Evolutionary conservation across 768 basidiomycete species (phyloP).

Genomic region (Boletus eberwhitei): DNA sequence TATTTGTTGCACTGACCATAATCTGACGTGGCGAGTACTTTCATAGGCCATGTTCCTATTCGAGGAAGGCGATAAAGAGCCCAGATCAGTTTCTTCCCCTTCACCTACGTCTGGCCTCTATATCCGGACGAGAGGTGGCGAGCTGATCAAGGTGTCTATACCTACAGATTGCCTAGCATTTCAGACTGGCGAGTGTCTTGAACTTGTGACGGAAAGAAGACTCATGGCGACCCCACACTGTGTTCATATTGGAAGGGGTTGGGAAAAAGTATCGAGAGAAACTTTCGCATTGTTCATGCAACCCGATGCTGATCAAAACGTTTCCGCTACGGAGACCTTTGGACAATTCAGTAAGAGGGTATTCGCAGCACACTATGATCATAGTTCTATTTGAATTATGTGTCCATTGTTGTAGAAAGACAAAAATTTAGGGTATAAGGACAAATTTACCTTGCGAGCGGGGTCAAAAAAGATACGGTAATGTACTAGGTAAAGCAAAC

Average conservation of each 20-base stretch:
- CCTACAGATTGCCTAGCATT: conserved; percentile 86
- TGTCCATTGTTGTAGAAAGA: conserved; percentile 6
- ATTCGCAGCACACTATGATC: conserved; percentile 52
- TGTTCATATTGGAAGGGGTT: conserved; percentile 67
- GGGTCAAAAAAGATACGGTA: background rate
- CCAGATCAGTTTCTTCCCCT: conserved; percentile 58
- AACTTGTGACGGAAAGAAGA: conserved; percentile 77
- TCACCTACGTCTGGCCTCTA: conserved; percentile 82
- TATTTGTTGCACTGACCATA: background rate
- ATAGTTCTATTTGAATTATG: conserved; percentile 19
- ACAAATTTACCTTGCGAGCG: conserved; percentile 3
- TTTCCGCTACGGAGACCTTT: conserved; percentile 73
- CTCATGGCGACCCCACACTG: conserved; percentile 94
- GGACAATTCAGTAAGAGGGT: conserved; percentile 87
- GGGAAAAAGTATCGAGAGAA: conserved; percentile 66
- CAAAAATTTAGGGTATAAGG: conserved; percentile 4
- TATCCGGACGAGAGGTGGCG: conserved; percentile 80
- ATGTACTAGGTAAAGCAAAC: background rate
- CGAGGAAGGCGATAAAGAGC: conserved; percentile 39
- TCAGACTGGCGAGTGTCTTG: conserved; percentile 95
- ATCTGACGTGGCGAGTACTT: conserved; percentile 3
- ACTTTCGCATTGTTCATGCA: conserved; percentile 91
- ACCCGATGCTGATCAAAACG: conserved; percentile 74
- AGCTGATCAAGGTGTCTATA: conserved; percentile 80
- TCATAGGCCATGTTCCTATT: conserved; percentile 80